Evolutionary conservation across 2,329 filamentous ascomycete genomes (phyloP).

Genomic region (Colletotrichum simmondsii): DNA sequence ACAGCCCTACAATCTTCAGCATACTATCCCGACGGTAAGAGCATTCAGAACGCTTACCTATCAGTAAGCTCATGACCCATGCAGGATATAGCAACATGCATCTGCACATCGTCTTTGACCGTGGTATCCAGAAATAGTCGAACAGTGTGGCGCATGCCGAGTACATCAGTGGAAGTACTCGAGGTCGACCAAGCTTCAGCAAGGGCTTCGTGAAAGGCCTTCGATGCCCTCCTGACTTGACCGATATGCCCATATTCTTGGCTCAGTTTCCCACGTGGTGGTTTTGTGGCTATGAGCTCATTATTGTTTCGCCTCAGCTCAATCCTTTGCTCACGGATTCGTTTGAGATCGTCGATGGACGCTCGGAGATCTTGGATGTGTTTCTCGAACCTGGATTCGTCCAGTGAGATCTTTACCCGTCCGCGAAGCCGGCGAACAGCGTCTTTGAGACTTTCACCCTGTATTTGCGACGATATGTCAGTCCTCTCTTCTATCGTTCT

Average conservation of each 20-base stretch:
- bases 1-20: not conserved
- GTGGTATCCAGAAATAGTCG: slow-evolving; percentile 11
- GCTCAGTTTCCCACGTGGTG: rapidly evolving
- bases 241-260: not conserved
- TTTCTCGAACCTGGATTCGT: not conserved
- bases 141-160: slow-evolving; percentile 1
- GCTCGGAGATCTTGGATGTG: not conserved
- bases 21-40: rapidly evolving
- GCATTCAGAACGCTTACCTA: not conserved
- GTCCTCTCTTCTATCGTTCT: not conserved
- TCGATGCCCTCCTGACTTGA: slow-evolving; percentile 2
- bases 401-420: not conserved
- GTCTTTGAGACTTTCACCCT: not conserved
- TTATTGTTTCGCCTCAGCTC: not conserved
- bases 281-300: not conserved
- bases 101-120: not conserved
- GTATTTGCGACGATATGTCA: rapidly evolving
- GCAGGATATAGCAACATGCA: slow-evolving; percentile 21
- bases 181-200: not conserved
- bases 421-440: not conserved
- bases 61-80: not conserved
- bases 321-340: not conserved
- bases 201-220: slow-evolving; percentile 15
- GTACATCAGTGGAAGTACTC: not conserved
- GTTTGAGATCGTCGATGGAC: not conserved